Evolutionary conservation across 192 early-diverging fungal genomes (phyloP).

Genomic region (Gamsiella multidivaricata): DNA sequence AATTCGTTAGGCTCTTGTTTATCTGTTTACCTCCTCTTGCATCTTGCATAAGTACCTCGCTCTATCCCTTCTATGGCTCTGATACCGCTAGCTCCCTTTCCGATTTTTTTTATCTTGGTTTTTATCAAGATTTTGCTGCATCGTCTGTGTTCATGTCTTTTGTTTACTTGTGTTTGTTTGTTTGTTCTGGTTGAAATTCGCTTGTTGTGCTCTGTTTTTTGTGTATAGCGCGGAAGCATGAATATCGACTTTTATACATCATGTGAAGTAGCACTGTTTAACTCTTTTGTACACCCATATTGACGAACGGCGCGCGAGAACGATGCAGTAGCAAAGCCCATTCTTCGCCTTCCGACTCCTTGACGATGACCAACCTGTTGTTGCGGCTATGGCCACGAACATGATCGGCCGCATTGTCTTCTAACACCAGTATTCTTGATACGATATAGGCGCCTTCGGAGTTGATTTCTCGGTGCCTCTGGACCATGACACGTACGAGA

Average conservation of each 20-base stretch:
- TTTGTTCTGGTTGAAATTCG: too few species aligned
- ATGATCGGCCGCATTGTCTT: background rate
- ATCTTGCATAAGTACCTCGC: background rate
- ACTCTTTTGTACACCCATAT: too few species aligned
- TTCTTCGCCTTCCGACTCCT: too few species aligned
- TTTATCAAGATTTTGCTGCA: slow-evolving; percentile 47
- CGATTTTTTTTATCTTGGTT: slow-evolving; percentile 29
- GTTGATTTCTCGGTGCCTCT: slow-evolving; percentile 75
- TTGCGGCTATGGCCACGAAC: too few species aligned
- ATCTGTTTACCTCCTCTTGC: too few species aligned
- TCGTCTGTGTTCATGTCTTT: slow-evolving; percentile 20
- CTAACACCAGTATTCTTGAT: background rate
- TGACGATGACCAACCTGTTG: too few species aligned
- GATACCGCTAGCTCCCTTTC: slow-evolving; percentile 1
- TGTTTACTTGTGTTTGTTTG: slow-evolving; percentile 10
- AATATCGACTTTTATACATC: too few species aligned
- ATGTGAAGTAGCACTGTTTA: too few species aligned
- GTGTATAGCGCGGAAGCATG: background rate
- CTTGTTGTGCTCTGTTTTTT: background rate
- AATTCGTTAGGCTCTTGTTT: too few species aligned
- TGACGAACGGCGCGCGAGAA: too few species aligned
- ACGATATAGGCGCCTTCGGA: slow-evolving; percentile 70
- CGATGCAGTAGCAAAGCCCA: too few species aligned
- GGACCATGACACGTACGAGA: slow-evolving; percentile 69
- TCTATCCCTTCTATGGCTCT: background rate